Percentiles rank a stretch among this genome's conserved stretches.
Conservation (phyloP, 2,329 filamentous ascomycete species). For the Cladosporium sp. region DNA sequence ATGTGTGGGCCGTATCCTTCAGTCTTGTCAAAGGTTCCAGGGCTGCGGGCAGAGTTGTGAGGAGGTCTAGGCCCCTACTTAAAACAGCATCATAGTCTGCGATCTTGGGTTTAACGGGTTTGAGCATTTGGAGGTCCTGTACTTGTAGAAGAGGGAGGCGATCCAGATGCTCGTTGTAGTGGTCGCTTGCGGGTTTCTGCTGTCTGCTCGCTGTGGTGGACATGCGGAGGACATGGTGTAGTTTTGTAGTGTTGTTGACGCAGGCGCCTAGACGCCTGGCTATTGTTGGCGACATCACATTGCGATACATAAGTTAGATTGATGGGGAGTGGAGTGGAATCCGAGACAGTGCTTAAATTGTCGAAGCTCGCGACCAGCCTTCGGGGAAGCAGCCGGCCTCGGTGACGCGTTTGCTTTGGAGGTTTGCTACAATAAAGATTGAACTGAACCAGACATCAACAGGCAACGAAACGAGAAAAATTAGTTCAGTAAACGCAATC, state of each 20-base stretch:
- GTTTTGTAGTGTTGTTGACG: background rate
- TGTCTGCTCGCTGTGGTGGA: background rate
- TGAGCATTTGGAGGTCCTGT: background rate
- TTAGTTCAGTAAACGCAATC: too few species aligned
- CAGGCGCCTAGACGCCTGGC: slow-evolving; percentile 17
- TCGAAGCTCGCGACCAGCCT: background rate
- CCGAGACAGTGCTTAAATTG: background rate
- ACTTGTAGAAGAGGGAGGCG: background rate
- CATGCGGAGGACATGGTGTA: background rate
- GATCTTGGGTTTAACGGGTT: background rate
- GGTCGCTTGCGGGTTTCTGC: background rate
- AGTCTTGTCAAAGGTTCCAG: background rate
- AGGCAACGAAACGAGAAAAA: too few species aligned
- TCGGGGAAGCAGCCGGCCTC: slow-evolving; percentile 1
- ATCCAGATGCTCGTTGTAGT: background rate
- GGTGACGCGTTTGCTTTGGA: background rate
- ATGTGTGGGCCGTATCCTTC: background rate
- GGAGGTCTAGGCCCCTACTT: background rate
- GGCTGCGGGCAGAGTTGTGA: background rate
- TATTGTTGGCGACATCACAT: slow-evolving; percentile 13
- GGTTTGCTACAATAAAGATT: too few species aligned
- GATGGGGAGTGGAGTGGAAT: background rate
- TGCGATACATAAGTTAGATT: slow-evolving; percentile 7
- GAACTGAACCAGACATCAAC: too few species aligned
- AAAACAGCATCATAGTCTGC: background rate